Conservation (phyloP, 2,329 filamentous ascomycete genomes). For the Westerdykella ornata region DNA sequence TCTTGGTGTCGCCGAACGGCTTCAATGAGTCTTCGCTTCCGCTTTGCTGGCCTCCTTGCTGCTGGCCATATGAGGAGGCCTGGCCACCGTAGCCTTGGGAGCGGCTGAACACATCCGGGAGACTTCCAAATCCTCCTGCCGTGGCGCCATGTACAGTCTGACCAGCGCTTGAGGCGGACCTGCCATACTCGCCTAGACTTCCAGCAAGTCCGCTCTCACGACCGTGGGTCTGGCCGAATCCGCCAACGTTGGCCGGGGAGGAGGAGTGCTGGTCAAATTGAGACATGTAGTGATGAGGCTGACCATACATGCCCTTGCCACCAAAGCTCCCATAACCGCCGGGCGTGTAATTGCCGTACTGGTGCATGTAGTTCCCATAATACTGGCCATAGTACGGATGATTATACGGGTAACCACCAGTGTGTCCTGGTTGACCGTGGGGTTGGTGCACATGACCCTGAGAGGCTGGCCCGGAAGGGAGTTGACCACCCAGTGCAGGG, state of each 20-base stretch:
- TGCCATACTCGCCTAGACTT: conserved; percentile 55
- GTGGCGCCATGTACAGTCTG: conserved; percentile 48
- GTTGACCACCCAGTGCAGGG: conserved; percentile 56
- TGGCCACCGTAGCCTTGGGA: conserved; percentile 51
- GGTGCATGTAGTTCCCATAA: conserved; percentile 57
- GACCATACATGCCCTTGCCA: conserved; percentile 57
- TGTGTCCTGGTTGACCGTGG: conserved; percentile 42
- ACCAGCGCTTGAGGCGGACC: conserved; percentile 52
- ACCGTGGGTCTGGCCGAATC: conserved; percentile 45
- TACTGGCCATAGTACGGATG: conserved; percentile 59
- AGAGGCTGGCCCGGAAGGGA: conserved; percentile 45
- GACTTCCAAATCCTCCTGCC: conserved; percentile 45
- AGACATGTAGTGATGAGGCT: conserved; percentile 56
- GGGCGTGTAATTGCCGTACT: conserved; percentile 49
- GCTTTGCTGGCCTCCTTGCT: conserved; percentile 46
- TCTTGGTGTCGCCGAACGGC: conserved; percentile 52
- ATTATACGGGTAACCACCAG: conserved; percentile 42
- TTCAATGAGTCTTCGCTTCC: conserved; percentile 50
- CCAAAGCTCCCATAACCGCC: conserved; percentile 48
- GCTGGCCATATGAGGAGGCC: conserved; percentile 44
- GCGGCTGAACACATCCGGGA: conserved; percentile 56
- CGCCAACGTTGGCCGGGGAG: conserved; percentile 55
- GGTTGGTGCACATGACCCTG: conserved; percentile 45
- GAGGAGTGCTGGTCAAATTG: conserved; percentile 57
- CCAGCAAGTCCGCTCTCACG: conserved; percentile 42